phyloP scores from a whole-genome alignment of 2,329 filamentous ascomycete species.

The Peltaster fructicola region DNA sequence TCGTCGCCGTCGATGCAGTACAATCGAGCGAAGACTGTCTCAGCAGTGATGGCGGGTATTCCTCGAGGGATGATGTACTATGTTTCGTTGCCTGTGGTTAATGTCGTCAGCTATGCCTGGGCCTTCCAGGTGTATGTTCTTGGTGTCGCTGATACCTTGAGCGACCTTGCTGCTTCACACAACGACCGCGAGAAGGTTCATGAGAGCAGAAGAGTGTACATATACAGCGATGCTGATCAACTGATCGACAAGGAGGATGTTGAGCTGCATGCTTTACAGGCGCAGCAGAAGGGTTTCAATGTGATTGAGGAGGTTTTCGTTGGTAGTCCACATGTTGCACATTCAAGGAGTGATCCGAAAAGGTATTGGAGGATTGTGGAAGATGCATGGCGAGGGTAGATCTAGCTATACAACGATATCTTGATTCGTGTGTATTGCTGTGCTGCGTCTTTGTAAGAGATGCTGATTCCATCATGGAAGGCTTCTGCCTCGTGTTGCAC shows the following conservation, averaged over 20 bases:
- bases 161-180: not conserved
- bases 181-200: not conserved
- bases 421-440: no score
- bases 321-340: not conserved
- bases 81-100: not conserved
- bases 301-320: not conserved
- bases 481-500: no score
- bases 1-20: not conserved
- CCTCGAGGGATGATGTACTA: not conserved
- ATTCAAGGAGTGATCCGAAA: not conserved
- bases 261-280: not conserved
- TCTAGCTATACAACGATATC: no score
- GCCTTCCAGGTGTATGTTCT: not conserved
- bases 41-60: not conserved
- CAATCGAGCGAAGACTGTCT: not conserved
- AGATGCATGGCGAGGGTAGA: not conserved
- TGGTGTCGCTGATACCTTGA: not conserved
- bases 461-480: no score
- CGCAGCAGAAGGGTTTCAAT: not conserved
- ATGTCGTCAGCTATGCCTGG: not conserved
- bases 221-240: conserved; percentile 1
- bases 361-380: conserved; percentile 1
- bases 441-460: no score
- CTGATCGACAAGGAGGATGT: not conserved
- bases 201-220: not conserved